Evolutionary conservation across 1,284 basidiomycete species (phyloP), one percentile per base, ranked within the genome.

Genomic region (Rhodotorula sp.): DNA sequence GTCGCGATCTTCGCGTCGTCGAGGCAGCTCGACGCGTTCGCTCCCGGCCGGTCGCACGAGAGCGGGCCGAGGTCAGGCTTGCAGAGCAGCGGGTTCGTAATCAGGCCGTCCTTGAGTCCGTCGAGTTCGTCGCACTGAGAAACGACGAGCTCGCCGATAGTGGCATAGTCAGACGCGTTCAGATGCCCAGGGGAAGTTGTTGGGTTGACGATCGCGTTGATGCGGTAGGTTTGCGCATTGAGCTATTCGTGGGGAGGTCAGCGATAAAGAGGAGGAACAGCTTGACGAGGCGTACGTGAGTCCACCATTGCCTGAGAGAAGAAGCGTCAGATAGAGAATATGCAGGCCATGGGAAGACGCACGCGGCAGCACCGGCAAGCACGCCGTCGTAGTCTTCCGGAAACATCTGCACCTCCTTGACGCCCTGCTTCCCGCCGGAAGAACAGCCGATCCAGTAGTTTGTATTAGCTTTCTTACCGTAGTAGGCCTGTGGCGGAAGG

Each of bases 101-200:
- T 74, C 64, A 80, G 63, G 13, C 77, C 70, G 59, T 81, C 80
- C 50, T 63, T 66, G 44, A 81, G 66, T 9, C 79, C 78, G 63
- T 81, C 80, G 2, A 79, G 69, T 19, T 57, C 61, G 66, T 81
- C 80, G 65, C 80, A 81, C 56, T 80, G 78, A 0, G 44, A 36
- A 8, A 80, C 58, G 37, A 80, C 77, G 4, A 65, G 61, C 19
- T 66, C 57, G 27, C 76, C 69, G 50, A 81, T 75, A 1, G 57
- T 32, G 10, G 59, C 65, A 57, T 70, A 78, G 56, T 73, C 60
- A 32, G 69, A 25, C 1, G 61, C 4, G 21, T 39, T 36, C 39
- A 78, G 71, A 60, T 67, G 67, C 32, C 64, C 67, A 13, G 65
- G 54, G 0, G 69, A 60, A 51, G 57, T 67, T 32, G 58, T 13